Evolutionary conservation across 805 yeast genomes (phyloP), one percentile per base, ranked within the genome.

Genomic region (Schizosaccharomyces lindneri): DNA sequence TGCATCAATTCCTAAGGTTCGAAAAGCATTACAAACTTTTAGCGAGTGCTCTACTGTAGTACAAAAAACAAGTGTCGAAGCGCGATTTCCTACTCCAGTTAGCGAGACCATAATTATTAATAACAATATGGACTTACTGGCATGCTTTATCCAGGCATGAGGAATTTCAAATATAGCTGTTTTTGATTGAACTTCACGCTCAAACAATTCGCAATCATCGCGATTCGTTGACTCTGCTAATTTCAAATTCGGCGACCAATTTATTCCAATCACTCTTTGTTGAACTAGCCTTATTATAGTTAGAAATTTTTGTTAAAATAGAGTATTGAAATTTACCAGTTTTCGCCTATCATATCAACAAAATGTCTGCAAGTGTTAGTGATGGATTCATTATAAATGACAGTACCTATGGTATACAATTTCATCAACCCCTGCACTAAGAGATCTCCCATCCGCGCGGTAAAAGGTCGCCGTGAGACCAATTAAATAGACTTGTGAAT

Each of bases 381-480:
- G n/a, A n/a, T n/a, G 31, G 7, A 13, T 21, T 36, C 19, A 36
- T 21, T n/a, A 11, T 21, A 32, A 29, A 27, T 36, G 6, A 15
- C 43, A 36, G 13, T 21, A 57, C 60, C 48, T 57, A 66, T 85
- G 85, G 66, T 76, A 88, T 0, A 83, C 89, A 32, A 89, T 78
- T 63, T 84, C 77, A 65, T 89, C 90, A 70, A 87, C 81, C 0
- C 80, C 79, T 21, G 71, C 67, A 13, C 79, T 77, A 57, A 90
- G 70, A 0, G 82, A 76, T 62, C 75, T 73, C 4, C 79, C 80
- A 70, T 89, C 97, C n/a, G 79, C 79, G 62, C 97, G 72, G 66
- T 80, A 81, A 68, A 89, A 71, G 0, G 97, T 89, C 0, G 97
- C 97, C 15, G 95, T 83, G 65, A 90, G 87, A 1, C 97, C 97